Evolutionary conservation across 768 basidiomycete genomes (phyloP).

Genomic region (Fistulinella prunicolor): DNA sequence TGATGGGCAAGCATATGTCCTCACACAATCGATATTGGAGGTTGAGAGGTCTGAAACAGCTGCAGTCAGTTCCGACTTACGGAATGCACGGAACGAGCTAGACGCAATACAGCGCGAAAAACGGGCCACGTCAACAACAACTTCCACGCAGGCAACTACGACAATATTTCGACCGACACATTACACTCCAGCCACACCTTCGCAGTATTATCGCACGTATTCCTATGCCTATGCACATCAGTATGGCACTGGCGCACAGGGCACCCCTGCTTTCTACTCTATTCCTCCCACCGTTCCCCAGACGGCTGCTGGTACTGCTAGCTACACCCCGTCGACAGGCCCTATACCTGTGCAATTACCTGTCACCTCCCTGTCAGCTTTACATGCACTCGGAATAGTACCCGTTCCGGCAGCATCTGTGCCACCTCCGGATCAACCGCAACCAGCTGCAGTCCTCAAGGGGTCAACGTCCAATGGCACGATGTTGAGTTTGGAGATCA

Average conservation of each 20-base stretch:
- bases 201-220: conserved; percentile 63
- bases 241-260: conserved; percentile 35
- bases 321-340: conserved; percentile 29
- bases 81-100: conserved; percentile 58
- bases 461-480: conserved; percentile 70
- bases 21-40: conserved; percentile 65
- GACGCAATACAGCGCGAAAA: conserved; percentile 71
- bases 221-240: conserved; percentile 64
- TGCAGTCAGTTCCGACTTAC: conserved; percentile 54
- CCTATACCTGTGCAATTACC: conserved; percentile 70
- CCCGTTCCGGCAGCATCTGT: conserved; percentile 61
- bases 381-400: conserved; percentile 70
- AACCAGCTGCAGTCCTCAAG: conserved; percentile 73
- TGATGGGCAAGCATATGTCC: conserved; percentile 59
- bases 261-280: conserved; percentile 24
- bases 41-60: conserved; percentile 62
- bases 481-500: conserved; percentile 75
- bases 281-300: conserved; percentile 35
- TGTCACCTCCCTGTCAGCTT: conserved; percentile 49
- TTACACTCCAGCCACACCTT: conserved; percentile 36
- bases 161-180: conserved; percentile 41
- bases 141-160: conserved; percentile 33
- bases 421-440: conserved; percentile 52
- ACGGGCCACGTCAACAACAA: conserved; percentile 37
- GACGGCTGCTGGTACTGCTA: conserved; percentile 30